Base-by-base conservation (phyloP, 495 filamentous ascomycete genomes). In the Paragyromitra xinjiangensis region DNA sequence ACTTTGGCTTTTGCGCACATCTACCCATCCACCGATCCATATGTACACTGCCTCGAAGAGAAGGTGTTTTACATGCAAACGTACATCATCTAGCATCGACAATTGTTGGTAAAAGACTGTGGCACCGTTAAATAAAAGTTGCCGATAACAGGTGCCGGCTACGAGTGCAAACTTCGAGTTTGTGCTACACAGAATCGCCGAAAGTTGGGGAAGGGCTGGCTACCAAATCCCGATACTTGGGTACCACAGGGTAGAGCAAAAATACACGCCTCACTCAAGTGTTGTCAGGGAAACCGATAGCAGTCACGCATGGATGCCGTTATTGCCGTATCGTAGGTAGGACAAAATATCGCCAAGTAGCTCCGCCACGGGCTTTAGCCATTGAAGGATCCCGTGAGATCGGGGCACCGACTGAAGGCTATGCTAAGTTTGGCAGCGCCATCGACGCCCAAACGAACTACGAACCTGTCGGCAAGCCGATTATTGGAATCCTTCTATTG, bases 1-100 rank as follows among this genome's bases (percentile, higher is more conserved):
- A 42, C 19, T 61, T 72, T 62, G n/a, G 40, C 40, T 69, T 29
- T 59, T 42, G 61, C 64, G 42, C 50, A 59, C 62, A 73, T 71
- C 24, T 19, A 24, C 39, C 9, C 37, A 19, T 26, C 34, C 16
- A 22, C 55, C 55, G 8, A 59, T 14, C 1, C 19, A 40, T 40
- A 40, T 58, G 55, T 62, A 62, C 37, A 8, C 34, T 58, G 19
- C 26, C 16, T 19, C 11, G 6, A 22, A 63, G 42, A 11, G n/a
- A 3, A 44, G n/a, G 29, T 34, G 29, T 34, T 22, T 22, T 24
- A n/a, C n/a, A 14, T 12, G 8, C 39, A 39, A 5, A 61, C 55
- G 19, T 58, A 24, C 26, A 59, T 66, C 39, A 68, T 68, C 29
- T 29, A 16, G 53, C 64, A 44, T 19, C 14, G 14, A 67, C 55